Percentiles rank a stretch among this genome's conserved stretches.
Evolutionary conservation across 1,284 basidiomycete genomes (phyloP).

Genomic region (Mycena sp.): DNA sequence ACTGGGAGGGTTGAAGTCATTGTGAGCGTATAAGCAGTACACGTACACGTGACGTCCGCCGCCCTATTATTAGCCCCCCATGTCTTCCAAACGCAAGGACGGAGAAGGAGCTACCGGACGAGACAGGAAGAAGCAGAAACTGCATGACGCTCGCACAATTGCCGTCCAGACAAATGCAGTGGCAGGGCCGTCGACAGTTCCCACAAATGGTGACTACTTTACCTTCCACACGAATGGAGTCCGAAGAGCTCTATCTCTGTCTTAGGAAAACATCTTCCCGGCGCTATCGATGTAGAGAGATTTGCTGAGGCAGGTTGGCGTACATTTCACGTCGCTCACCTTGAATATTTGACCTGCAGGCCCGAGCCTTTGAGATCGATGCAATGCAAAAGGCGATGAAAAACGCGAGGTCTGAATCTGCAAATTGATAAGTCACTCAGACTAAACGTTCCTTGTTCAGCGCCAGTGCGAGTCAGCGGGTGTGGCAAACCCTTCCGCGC

Average conservation of each 20-base stretch:
- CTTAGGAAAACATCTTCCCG: slow-evolving; percentile 70
- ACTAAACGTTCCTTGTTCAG: slow-evolving; percentile 42
- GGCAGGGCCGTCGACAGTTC: slow-evolving; percentile 50
- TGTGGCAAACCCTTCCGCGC: slow-evolving; percentile 91
- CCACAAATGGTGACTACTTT: slow-evolving; percentile 45
- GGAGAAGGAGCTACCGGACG: slow-evolving; percentile 52
- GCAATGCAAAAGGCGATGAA: slow-evolving; percentile 90
- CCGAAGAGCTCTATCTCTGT: background rate
- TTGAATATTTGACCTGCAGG: slow-evolving; percentile 52
- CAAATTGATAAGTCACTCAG: background rate
- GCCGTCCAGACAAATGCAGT: slow-evolving; percentile 59
- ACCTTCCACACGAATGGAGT: background rate
- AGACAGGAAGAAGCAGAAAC: slow-evolving; percentile 75
- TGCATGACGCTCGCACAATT: slow-evolving; percentile 72
- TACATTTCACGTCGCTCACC: background rate
- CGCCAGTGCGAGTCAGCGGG: slow-evolving; percentile 75
- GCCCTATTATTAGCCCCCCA: slow-evolving; percentile 33
- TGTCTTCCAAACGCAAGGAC: slow-evolving; percentile 62
- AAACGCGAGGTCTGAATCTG: slow-evolving; percentile 67
- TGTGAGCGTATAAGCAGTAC: background rate
- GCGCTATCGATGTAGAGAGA: slow-evolving; percentile 84
- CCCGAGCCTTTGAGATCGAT: slow-evolving; percentile 86
- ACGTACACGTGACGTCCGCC: slow-evolving; percentile 1
- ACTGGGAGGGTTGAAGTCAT: slow-evolving; percentile 53
- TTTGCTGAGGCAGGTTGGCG: slow-evolving; percentile 91